Conservation (phyloP, 75 land plant genomes). For the Gnetum montanum region DNA sequence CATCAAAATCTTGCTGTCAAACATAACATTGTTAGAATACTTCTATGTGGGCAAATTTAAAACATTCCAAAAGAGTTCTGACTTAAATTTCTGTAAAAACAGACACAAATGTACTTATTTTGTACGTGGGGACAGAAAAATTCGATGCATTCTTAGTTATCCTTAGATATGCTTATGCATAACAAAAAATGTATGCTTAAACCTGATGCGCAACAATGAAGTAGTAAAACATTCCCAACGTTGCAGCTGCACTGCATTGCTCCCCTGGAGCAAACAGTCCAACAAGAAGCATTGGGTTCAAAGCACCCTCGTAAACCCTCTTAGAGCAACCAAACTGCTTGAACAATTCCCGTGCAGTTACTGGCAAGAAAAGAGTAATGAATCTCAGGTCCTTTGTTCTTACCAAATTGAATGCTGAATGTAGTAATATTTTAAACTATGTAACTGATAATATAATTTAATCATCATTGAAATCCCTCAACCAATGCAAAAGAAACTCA, state of each 20-base stretch:
- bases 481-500: slow-evolving; percentile 24
- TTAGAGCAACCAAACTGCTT: slow-evolving; percentile 76
- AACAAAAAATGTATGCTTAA: no score
- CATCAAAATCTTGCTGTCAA: slow-evolving; percentile 73
- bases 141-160: neutral
- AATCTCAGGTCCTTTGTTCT: no score
- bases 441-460: no score
- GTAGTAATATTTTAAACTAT: no score
- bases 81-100: no score
- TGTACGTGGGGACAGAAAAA: no score
- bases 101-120: no score
- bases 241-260: slow-evolving; percentile 86
- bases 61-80: no score
- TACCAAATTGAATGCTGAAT: no score
- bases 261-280: slow-evolving; percentile 79
- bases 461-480: no score
- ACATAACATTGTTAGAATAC: neutral
- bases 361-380: slow-evolving; percentile 24
- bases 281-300: slow-evolving; percentile 70
- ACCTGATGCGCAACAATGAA: slow-evolving; percentile 84
- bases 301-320: slow-evolving; percentile 49
- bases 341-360: slow-evolving; percentile 83
- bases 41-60: no score
- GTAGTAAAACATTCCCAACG: slow-evolving; percentile 73
- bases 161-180: no score